Base-by-base conservation (phyloP, 2,329 filamentous ascomycete genomes). In the Phyllosticta citrichinensis region DNA sequence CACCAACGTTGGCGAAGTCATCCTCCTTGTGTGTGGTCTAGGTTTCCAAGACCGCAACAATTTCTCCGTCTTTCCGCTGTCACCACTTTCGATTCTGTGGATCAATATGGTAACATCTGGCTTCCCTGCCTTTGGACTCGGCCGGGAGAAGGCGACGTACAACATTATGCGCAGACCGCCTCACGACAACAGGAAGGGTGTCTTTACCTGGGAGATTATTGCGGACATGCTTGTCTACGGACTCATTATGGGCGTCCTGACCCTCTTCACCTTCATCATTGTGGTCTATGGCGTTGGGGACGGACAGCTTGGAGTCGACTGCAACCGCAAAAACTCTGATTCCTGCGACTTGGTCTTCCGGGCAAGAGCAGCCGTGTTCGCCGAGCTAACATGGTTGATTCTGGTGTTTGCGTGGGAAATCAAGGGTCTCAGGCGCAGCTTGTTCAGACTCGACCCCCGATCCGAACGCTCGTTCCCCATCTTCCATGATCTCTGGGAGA, bases 51-150 rank as follows among this genome's bases (percentile, higher is more conserved):
- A 73, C 54, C 59, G 57, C 12, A 65, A 65, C 24, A 67, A 67
- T 19, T 68, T 70, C 51, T 73, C 71, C 11, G 71, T 73, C 12
- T 73, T 73, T 63, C 71, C 71, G 6, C 68, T 73, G 3, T 70
- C 70, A 5, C 71, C 71, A 0, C 69, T 73, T n/a, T 67, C 72
- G 60, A 71, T 73, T 52, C 68, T 73, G 58, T 73, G 71, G 71
- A 73, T 73, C 33, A 73, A 71, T 64, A 73, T 73, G 71, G 64
- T 72, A n/a, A 73, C 71, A 0, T 73, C 70, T 5, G 70, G 70
- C 58, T 62, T 71, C 24, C 71, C 70, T 10, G 70, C 70, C 52
- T 71, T 73, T 65, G 70, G 71, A 54, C 67, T 73, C 24, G 71
- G 71, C 19, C 68, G 70, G 30, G 70, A 73, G 60, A 69, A 70